A percentile compares a stretch with the other conserved stretches of the same genome.
phyloP scores from a whole-genome alignment of 805 yeast genomes.

The Vanderwaltozyma yarrowii region DNA sequence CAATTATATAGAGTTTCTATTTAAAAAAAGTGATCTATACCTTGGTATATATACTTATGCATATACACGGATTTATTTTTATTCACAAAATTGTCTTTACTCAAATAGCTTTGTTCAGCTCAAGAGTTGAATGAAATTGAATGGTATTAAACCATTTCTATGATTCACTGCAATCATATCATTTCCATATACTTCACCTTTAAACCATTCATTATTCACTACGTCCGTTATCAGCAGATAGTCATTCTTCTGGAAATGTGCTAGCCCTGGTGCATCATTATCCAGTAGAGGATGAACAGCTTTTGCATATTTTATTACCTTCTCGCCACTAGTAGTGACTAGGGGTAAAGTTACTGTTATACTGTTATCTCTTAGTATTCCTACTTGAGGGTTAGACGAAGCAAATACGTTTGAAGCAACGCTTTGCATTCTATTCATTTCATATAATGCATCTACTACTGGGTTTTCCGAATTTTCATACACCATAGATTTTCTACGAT shows the following conservation, averaged over 20 bases:
- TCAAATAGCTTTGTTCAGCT: not conserved
- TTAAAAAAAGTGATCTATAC: no score
- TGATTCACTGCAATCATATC: slow-evolving; percentile 13
- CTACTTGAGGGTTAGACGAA: slow-evolving; percentile 10
- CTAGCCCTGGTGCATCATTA: slow-evolving; percentile 21
- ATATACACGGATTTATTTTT: no score
- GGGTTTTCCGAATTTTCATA: slow-evolving; percentile 17
- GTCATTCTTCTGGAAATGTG: slow-evolving; percentile 24
- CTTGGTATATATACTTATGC: no score
- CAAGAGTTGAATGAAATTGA: slow-evolving; percentile 16
- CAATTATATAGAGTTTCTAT: no score
- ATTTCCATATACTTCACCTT: slow-evolving; percentile 26
- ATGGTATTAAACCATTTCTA: slow-evolving; percentile 20
- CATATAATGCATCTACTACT: slow-evolving; percentile 25
- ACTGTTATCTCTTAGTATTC: slow-evolving; percentile 24
- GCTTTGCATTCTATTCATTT: slow-evolving; percentile 23
- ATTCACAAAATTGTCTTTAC: no score
- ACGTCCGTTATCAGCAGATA: slow-evolving; percentile 23
- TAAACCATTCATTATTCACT: slow-evolving; percentile 26
- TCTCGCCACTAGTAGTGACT: slow-evolving; percentile 17
- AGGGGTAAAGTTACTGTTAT: slow-evolving; percentile 25
- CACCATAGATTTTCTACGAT: slow-evolving; percentile 23
- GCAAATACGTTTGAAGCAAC: slow-evolving; percentile 10
- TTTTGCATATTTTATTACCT: slow-evolving; percentile 24
- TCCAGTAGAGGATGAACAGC: slow-evolving; percentile 24